Evolutionary conservation across 495 filamentous ascomycete species (phyloP).

Genomic region (Aspergillus bridgeri): DNA sequence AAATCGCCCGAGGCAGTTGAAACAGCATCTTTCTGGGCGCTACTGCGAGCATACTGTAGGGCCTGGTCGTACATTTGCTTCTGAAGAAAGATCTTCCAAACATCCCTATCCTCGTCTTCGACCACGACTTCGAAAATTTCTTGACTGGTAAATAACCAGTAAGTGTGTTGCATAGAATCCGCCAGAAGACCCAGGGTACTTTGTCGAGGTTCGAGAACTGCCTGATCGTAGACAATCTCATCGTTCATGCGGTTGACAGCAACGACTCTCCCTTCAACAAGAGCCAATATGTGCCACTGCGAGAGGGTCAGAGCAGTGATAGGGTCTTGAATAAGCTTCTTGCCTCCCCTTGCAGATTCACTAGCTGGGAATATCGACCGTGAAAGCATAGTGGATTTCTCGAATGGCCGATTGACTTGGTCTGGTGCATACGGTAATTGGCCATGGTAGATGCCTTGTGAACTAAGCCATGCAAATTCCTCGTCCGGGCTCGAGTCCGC

Average conservation of each 20-base stretch:
- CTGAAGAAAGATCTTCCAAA: constrained; percentile 88
- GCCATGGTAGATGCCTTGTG: constrained; percentile 85
- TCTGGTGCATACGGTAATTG: constrained; percentile 52
- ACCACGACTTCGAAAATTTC: constrained; percentile 93
- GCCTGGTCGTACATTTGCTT: constrained; percentile 84
- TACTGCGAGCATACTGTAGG: constrained; percentile 68
- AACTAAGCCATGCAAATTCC: constrained; percentile 85
- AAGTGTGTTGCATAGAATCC: constrained; percentile 90
- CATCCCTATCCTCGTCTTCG: constrained; percentile 83
- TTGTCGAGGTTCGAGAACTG: constrained; percentile 77
- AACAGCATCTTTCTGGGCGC: constrained; percentile 80
- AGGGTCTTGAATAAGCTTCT: constrained; percentile 60
- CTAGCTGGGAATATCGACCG: constrained; percentile 65
- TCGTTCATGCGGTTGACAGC: constrained; percentile 84
- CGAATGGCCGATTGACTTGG: constrained; percentile 56
- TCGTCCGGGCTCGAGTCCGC: constrained; percentile 55
- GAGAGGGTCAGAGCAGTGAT: constrained; percentile 81
- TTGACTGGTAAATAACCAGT: constrained; percentile 87
- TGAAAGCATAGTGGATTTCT: constrained; percentile 69
- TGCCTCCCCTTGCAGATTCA: constrained; percentile 61
- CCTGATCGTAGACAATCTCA: constrained; percentile 77
- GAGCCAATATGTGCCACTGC: constrained; percentile 87
- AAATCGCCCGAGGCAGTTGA: constrained; percentile 87
- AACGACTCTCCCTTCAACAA: constrained; percentile 77
- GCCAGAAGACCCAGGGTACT: constrained; percentile 74